Base-by-base conservation (phyloP, 1,284 basidiomycete species). In the Leccinum angustisporum region DNA sequence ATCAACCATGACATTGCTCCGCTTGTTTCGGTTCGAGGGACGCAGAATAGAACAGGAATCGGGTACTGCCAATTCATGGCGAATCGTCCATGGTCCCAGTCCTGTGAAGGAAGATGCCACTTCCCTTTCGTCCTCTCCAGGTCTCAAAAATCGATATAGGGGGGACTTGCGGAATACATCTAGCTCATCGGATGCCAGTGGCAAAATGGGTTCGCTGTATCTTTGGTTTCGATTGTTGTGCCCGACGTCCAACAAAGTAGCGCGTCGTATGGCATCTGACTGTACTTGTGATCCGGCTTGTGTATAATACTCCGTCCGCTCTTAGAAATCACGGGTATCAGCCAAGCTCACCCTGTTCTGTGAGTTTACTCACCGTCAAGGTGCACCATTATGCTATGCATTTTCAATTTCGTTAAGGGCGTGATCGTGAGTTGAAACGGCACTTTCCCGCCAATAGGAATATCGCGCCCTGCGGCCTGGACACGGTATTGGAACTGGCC, bases 401-500 rank as follows among this genome's bases (percentile, higher is more conserved):
- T 82, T 75, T 90, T 92, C 74, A 94, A 83, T 75, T 97, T 97
- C 33, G 85, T 79, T 64, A 97, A 76, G 4, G 97, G 96, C 80
- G 93, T 86, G 60, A 98, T 82, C 1, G 90, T 88, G 48, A 98
- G 80, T 58, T 86, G 86, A 46, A 98, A 79, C 0, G 95, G 94
- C 59, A 98, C 86, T 14, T 81, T 81, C 25, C 93, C 90, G 18
- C 95, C 95, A 55, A 98, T 86, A 11, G 90, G 84, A 76, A 95
- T 93, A 65, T 86, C 88, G 65, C 91, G 88, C 13, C 92, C 93
- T 33, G 88, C 86, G 27, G 98, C 79, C 1, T 90, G 84, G 61
- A 98, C 89, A 60, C 90, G 79, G 68, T 94, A 95, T 67, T 93
- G 88, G 71, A 98, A 80, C 73, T 97, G 91, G 63, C 89, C 84